phyloP scores from a whole-genome alignment of 129 eudicot species.

The Mikania micrantha region DNA sequence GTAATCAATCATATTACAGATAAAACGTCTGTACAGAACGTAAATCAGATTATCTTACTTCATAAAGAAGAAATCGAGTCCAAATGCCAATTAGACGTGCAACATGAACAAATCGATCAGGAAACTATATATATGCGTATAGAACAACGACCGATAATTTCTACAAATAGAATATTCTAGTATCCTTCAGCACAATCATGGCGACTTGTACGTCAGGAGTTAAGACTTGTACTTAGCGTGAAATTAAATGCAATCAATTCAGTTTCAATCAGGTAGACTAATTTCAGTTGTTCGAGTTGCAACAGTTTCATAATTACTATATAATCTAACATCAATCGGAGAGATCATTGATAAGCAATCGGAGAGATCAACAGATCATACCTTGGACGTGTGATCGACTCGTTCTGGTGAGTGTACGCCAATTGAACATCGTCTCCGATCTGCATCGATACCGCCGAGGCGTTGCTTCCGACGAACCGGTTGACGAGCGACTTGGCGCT shows the following conservation, averaged over 20 bases:
- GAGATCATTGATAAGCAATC: neutral
- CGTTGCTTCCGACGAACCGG: constrained; percentile 49
- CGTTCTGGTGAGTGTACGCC: constrained; percentile 72
- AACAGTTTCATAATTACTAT: neutral
- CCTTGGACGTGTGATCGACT: constrained; percentile 77
- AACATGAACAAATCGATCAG: too few species aligned
- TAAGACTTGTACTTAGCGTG: neutral
- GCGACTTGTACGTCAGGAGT: neutral
- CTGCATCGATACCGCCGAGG: constrained; percentile 67
- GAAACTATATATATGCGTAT: too few species aligned
- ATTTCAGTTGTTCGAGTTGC: neutral
- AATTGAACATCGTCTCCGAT: constrained; percentile 73
- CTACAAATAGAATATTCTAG: neutral
- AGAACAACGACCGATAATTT: too few species aligned
- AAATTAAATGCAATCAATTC: neutral
- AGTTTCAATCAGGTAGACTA: neutral
- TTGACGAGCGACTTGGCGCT: constrained; percentile 56
- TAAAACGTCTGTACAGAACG: too few species aligned
- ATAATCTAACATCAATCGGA: neutral
- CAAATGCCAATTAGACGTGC: too few species aligned
- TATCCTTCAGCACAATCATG: neutral
- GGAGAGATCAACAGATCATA: constrained; percentile 2
- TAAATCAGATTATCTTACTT: too few species aligned
- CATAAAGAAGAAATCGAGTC: too few species aligned
- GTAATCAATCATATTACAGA: neutral